These are phyloP conservation scores for Jatropha curcas DNA, from an alignment of 345 rosid genomes.

Conservation along the genomic window DNA sequence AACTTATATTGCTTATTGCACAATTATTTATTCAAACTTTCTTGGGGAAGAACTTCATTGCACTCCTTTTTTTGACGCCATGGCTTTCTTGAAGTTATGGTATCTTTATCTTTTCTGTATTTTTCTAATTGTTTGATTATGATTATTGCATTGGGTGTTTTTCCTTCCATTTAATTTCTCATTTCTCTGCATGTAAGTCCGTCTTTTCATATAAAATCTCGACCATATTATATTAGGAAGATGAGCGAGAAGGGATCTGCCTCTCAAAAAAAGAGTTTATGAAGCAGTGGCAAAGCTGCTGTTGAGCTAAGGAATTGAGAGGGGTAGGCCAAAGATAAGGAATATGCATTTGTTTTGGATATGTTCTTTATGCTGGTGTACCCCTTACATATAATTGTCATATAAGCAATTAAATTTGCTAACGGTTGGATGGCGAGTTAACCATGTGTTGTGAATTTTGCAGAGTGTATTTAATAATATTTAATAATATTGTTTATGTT, in stretches of 20 bases:
- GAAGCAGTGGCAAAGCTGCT: constrained; percentile 87
- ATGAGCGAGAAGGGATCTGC: constrained; percentile 34
- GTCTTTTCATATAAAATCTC: not conserved
- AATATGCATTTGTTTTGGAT: not conserved
- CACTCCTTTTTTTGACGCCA: constrained; percentile 93
- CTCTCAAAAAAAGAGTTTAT: constrained; percentile 89
- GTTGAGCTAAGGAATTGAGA: constrained; percentile 69
- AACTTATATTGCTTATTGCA: constrained; percentile 75
- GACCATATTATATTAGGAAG: not conserved
- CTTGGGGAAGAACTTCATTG: constrained; percentile 73
- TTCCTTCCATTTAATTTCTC: not conserved
- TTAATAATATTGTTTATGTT: too few species aligned
- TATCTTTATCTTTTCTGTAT: constrained; percentile 26
- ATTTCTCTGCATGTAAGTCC: too few species aligned
- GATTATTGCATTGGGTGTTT: not conserved
- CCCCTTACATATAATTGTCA: not conserved
- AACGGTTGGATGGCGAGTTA: constrained; percentile 18
- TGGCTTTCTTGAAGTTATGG: constrained; percentile 97
- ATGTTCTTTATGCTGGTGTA: not conserved
- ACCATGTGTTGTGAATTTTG: constrained; percentile 23
- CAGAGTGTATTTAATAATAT: constrained; percentile 92
- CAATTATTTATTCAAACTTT: constrained; percentile 91
- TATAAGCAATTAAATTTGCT: not conserved
- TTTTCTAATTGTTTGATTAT: not conserved
- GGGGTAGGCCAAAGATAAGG: not conserved